Conservation (phyloP, 2,329 filamentous ascomycete genomes). For the Aspergillus amoenus region DNA sequence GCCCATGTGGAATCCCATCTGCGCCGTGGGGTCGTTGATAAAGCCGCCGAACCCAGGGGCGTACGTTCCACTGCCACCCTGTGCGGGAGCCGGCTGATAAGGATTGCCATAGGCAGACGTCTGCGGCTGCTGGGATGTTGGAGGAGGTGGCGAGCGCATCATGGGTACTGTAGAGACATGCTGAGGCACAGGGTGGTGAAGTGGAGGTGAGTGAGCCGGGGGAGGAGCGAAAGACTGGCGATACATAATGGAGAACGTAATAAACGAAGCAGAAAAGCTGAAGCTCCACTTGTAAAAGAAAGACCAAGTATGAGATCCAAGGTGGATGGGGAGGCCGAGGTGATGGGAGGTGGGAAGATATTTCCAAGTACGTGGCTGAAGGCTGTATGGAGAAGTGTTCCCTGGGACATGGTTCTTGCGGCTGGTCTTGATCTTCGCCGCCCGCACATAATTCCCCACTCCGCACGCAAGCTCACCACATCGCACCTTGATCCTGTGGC, state of each 20-base stretch:
- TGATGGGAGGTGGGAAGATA: conserved; percentile 10
- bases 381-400: conserved; percentile 5
- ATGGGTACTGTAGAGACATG: conserved; percentile 98
- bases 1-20: conserved; percentile 92
- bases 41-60: conserved; percentile 77
- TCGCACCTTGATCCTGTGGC: not conserved
- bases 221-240: conserved; percentile 76
- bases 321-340: not conserved
- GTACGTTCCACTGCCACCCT: conserved; percentile 42
- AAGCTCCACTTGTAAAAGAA: conserved; percentile 1
- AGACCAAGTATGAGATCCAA: conserved; percentile 7
- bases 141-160: conserved; percentile 86
- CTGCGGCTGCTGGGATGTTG: conserved; percentile 69
- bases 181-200: conserved; percentile 96
- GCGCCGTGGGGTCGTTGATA: conserved; percentile 91
- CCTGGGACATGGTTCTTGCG: not conserved
- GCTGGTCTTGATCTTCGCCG: conserved; percentile 19
- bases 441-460: conserved; percentile 20
- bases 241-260: conserved; percentile 64
- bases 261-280: not conserved
- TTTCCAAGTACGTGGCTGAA: conserved; percentile 33
- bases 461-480: conserved; percentile 9
- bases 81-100: conserved; percentile 46
- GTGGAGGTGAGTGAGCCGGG: conserved; percentile 76
- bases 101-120: conserved; percentile 51